Percentiles rank a stretch among this genome's conserved stretches.
phyloP scores from a whole-genome alignment of 148 eudicot genomes.

The Selenicereus undatus region DNA sequence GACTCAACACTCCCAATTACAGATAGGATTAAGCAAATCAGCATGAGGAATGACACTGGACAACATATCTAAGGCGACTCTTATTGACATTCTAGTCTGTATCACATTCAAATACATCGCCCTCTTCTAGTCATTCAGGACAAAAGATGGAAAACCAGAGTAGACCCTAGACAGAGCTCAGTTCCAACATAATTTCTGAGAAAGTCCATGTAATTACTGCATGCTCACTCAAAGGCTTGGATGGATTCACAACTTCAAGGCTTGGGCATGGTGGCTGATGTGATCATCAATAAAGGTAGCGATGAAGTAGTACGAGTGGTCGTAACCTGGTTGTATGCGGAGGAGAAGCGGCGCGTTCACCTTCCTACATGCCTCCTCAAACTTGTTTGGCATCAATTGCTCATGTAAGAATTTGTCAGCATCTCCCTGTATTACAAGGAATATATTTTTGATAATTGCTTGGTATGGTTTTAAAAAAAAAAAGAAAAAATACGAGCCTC shows the following conservation, averaged over 20 bases:
- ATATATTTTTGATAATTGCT: too few relatives aligned
- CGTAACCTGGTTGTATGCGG: conserved; percentile 81
- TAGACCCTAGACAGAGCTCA: background rate
- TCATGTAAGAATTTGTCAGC: conserved; percentile 80
- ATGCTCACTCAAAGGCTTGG: background rate
- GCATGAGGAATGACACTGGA: background rate
- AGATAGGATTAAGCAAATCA: background rate
- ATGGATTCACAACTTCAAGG: conserved; percentile 49
- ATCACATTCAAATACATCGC: conserved; percentile 4
- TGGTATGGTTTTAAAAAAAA: too few relatives aligned
- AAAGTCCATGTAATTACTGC: background rate
- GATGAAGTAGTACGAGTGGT: conserved; percentile 90
- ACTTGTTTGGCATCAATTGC: conserved; percentile 65
- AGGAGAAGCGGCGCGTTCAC: conserved; percentile 61
- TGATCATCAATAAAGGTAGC: conserved; percentile 92
- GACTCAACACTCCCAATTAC: background rate
- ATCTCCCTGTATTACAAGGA: conserved; percentile 51
- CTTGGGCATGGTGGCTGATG: conserved; percentile 96
- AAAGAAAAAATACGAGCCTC: too few relatives aligned
- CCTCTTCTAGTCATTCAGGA: background rate
- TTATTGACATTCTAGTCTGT: conserved; percentile 14
- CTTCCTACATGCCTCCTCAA: conserved; percentile 86
- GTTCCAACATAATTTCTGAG: background rate
- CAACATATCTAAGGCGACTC: background rate
- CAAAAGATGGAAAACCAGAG: background rate